phyloP scores from a whole-genome alignment of 1,284 basidiomycete species.

The Garcileccinum viscosum region DNA sequence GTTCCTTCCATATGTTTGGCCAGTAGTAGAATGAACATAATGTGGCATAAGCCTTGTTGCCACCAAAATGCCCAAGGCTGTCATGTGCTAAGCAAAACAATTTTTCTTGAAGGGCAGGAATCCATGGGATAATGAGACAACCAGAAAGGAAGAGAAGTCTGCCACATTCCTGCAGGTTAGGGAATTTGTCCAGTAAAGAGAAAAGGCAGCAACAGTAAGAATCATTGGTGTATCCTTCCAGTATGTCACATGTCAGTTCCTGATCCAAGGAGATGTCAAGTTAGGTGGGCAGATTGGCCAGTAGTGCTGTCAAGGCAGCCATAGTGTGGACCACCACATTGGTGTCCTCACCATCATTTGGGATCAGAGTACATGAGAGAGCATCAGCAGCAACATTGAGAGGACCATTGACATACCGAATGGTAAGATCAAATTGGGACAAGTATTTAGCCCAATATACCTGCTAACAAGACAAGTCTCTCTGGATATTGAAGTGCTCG shows the following conservation, averaged over 20 bases:
- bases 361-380: not conserved
- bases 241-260: too few relatives aligned
- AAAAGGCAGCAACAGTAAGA: too few relatives aligned
- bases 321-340: not conserved
- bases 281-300: too few relatives aligned
- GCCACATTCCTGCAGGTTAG: too few relatives aligned
- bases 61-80: not conserved
- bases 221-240: too few relatives aligned
- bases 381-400: not conserved
- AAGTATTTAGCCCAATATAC: not conserved
- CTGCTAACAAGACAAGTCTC: not conserved
- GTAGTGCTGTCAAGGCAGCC: not conserved
- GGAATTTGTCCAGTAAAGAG: too few relatives aligned
- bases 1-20: not conserved
- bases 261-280: too few relatives aligned
- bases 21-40: not conserved
- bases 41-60: not conserved
- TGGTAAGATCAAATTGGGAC: not conserved
- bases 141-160: too few relatives aligned
- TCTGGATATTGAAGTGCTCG: too few relatives aligned
- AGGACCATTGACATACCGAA: not conserved
- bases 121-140: too few relatives aligned
- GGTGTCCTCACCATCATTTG: not conserved
- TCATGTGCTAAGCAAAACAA: not conserved
- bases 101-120: not conserved